A percentile compares a stretch with the other conserved stretches of the same genome.
These are phyloP conservation scores for Podosphaera fusca DNA, from an alignment of 2,329 filamentous ascomycete species.

Conservation along the genomic window DNA sequence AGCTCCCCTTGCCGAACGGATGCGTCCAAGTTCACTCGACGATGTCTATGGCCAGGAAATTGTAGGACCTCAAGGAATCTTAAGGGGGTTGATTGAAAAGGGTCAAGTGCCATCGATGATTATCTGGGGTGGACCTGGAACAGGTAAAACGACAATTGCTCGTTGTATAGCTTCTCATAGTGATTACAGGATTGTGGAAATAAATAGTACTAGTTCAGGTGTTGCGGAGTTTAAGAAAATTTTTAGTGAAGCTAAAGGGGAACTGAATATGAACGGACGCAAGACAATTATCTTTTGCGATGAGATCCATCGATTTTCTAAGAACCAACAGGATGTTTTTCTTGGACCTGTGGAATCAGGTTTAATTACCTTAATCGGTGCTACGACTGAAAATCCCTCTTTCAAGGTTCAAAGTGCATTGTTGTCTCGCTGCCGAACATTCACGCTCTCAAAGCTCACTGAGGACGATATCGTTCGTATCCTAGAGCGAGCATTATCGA, in stretches of 20 bases:
- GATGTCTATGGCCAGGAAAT: conserved; percentile 82
- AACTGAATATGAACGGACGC: conserved; percentile 57
- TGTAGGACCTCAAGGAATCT: conserved; percentile 61
- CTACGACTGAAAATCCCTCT: conserved; percentile 89
- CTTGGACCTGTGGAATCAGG: conserved; percentile 79
- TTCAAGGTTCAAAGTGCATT: conserved; percentile 82
- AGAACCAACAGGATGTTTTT: conserved; percentile 86
- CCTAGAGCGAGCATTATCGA: conserved; percentile 46
- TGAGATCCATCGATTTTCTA: conserved; percentile 38
- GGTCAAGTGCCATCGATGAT: conserved; percentile 87
- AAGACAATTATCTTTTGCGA: conserved; percentile 96
- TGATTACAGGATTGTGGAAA: conserved; percentile 74
- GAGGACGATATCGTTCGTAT: conserved; percentile 52
- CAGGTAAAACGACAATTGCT: conserved; percentile 80
- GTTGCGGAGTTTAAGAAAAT: conserved; percentile 84
- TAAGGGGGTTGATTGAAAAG: conserved; percentile 67
- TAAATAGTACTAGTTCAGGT: conserved; percentile 77
- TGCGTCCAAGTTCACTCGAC: conserved; percentile 66
- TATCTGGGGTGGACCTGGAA: conserved; percentile 65
- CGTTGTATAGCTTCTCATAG: conserved; percentile 67
- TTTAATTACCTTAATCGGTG: conserved; percentile 75
- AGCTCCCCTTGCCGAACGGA: conserved; percentile 77
- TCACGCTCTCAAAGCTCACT: conserved; percentile 57
- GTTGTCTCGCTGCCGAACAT: conserved; percentile 72
- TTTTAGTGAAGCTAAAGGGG: conserved; percentile 62